Percentiles rank a stretch among this genome's conserved stretches.
Evolutionary conservation across 2,329 filamentous ascomycete genomes (phyloP).

Genomic region (Alternaria tenuissima): DNA sequence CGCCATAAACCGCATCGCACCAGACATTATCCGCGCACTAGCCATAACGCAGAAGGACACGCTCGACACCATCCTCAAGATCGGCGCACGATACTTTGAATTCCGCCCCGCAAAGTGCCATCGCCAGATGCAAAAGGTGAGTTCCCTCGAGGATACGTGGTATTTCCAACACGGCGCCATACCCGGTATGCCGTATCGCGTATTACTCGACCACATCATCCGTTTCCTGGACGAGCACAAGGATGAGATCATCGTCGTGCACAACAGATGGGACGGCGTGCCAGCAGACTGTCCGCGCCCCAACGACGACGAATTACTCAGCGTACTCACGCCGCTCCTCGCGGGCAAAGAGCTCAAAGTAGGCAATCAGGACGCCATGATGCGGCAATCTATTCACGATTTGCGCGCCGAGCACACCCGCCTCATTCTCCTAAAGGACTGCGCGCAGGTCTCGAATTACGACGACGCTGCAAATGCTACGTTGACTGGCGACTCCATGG

Average conservation of each 20-base stretch:
- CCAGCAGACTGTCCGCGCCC: conserved; percentile 57
- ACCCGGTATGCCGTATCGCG: conserved; percentile 59
- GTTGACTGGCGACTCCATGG: conserved; percentile 40
- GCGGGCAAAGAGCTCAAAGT: conserved; percentile 25
- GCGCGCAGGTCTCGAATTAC: conserved; percentile 42
- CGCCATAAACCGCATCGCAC: conserved; percentile 43
- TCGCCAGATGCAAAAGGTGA: conserved; percentile 48
- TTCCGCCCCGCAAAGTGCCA: conserved; percentile 61
- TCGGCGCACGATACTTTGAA: conserved; percentile 63
- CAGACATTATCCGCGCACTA: conserved; percentile 58
- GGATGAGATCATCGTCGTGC: conserved; percentile 60
- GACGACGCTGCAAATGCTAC: conserved; percentile 46
- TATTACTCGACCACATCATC: conserved; percentile 55
- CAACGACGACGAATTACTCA: conserved; percentile 52
- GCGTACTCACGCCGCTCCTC: conserved; percentile 49
- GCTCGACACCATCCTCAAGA: conserved; percentile 54
- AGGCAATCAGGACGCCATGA: conserved; percentile 41
- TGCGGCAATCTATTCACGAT: conserved; percentile 30
- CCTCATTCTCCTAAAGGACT: conserved; percentile 38
- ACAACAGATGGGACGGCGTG: conserved; percentile 61
- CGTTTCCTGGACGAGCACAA: conserved; percentile 53
- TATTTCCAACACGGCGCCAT: conserved; percentile 63
- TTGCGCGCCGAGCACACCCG: conserved; percentile 37
- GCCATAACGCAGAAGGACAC: conserved; percentile 62
- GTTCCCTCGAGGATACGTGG: conserved; percentile 54